Evolutionary conservation across 371 early-diverging fungal genomes (phyloP).

Genomic region (Mortierella sp.): DNA sequence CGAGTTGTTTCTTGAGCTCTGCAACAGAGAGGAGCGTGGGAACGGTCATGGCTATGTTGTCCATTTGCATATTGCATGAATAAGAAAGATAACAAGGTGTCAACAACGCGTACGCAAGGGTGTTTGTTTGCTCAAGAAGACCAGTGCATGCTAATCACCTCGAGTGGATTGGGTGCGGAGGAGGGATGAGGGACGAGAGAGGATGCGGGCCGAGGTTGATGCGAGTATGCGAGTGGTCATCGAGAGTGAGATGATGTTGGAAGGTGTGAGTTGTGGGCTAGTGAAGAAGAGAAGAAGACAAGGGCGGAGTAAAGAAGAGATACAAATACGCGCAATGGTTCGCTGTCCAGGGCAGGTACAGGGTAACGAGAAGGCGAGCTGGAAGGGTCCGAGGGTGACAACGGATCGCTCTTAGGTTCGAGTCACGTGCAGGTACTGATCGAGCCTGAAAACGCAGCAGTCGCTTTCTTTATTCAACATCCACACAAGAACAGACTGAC

Average conservation of each 20-base stretch:
- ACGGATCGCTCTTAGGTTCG: background rate
- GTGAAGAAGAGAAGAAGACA: background rate
- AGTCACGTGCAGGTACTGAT: slow-evolving; percentile 4
- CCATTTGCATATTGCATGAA: background rate
- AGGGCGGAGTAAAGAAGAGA: background rate
- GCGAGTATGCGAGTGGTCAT: slow-evolving; percentile 7
- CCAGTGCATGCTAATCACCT: background rate
- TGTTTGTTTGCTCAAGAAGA: background rate
- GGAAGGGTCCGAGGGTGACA: background rate
- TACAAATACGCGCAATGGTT: background rate
- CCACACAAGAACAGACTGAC: too few relatives aligned
- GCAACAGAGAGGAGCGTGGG: slow-evolving; percentile 65
- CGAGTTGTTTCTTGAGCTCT: slow-evolving; percentile 67
- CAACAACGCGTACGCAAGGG: background rate
- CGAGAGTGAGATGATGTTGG: background rate
- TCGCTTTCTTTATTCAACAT: too few relatives aligned
- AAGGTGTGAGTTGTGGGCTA: background rate
- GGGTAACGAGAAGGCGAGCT: too few relatives aligned
- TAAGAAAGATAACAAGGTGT: background rate
- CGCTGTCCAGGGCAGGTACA: background rate
- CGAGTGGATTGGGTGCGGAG: slow-evolving; percentile 25
- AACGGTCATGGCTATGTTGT: slow-evolving; percentile 39
- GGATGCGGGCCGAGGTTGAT: slow-evolving; percentile 15
- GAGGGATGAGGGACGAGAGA: slow-evolving; percentile 18
- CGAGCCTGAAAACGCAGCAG: too few relatives aligned